phyloP scores from a whole-genome alignment of 139 green algal genomes.

The Closterium sp. region DNA sequence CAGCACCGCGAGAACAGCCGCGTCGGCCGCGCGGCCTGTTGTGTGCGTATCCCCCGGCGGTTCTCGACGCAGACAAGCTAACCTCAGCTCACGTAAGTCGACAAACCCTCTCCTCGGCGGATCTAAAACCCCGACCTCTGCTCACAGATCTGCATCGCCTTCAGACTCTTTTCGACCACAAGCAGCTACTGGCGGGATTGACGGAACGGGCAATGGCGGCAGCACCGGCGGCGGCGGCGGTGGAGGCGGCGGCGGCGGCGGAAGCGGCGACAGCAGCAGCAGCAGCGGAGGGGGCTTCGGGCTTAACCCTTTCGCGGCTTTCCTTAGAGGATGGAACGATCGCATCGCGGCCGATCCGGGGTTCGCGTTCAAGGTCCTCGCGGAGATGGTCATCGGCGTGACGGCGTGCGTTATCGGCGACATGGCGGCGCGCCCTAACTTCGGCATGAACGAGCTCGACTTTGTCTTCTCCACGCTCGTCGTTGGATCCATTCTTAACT shows the following conservation, averaged over 20 bases:
- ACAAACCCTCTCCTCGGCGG: neutral
- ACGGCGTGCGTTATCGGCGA: slow-evolving; percentile 85
- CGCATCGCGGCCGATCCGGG: slow-evolving; percentile 79
- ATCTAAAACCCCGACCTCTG: neutral
- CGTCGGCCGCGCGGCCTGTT: neutral
- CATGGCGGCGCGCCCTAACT: slow-evolving; percentile 91
- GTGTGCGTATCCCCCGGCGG: neutral
- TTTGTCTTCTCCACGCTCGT: slow-evolving; percentile 96
- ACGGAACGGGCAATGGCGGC: neutral
- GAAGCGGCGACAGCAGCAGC: neutral
- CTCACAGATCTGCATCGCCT: neutral
- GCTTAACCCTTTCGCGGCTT: neutral
- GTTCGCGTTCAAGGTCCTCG: slow-evolving; percentile 87
- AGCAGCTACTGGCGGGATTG: neutral
- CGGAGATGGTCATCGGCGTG: slow-evolving; percentile 94
- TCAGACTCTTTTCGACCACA: neutral
- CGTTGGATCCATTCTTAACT: slow-evolving; percentile 95
- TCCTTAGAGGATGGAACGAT: slow-evolving; percentile 78
- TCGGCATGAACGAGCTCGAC: slow-evolving; percentile 94
- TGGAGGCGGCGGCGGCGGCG: neutral
- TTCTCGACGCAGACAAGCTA: neutral
- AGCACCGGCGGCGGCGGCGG: neutral
- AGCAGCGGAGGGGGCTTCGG: neutral
- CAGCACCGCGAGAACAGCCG: neutral
- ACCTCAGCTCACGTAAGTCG: neutral